Conservation (phyloP, 2,329 filamentous ascomycete species). For the Fusarium graminum region DNA sequence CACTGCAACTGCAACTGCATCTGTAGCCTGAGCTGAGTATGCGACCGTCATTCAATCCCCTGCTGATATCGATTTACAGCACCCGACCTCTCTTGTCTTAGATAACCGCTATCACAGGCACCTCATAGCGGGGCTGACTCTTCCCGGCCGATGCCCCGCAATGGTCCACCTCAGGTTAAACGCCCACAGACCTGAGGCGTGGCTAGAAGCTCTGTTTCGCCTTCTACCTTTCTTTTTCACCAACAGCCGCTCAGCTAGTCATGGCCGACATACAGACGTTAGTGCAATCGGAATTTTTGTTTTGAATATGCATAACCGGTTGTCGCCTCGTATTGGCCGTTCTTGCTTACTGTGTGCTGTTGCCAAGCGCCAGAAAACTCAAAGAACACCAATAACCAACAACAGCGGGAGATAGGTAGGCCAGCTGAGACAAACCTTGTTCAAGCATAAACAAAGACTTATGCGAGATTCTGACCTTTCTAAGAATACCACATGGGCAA, state of each 20-base stretch:
- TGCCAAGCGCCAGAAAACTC: conserved; percentile 12
- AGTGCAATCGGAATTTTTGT: conserved; percentile 35
- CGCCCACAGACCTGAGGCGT: conserved; percentile 14
- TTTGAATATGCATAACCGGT: conserved; percentile 34
- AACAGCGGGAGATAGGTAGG: conserved; percentile 29
- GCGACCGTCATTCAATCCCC: conserved; percentile 14
- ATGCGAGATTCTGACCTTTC: conserved; percentile 23
- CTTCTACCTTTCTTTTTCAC: conserved; percentile 9
- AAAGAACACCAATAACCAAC: conserved; percentile 13
- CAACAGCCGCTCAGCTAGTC: conserved; percentile 31
- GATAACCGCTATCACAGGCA: conserved; percentile 23
- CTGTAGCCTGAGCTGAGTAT: conserved; percentile 6
- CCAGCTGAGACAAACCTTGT: conserved; percentile 33
- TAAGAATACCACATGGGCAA: conserved; percentile 30
- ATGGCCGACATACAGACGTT: conserved; percentile 25
- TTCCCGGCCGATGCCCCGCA: conserved; percentile 22
- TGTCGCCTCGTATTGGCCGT: conserved; percentile 24
- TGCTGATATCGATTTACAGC: conserved; percentile 3
- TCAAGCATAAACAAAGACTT: conserved; percentile 46
- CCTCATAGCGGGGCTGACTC: conserved; percentile 17
- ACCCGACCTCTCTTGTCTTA: conserved; percentile 1
- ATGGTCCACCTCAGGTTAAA: conserved; percentile 19
- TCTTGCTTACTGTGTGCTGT: background rate
- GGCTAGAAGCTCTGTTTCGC: conserved; percentile 22
- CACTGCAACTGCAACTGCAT: conserved; percentile 6